These are phyloP conservation scores for Gossypium gossypioides DNA, from an alignment of 441 rosid species.

Conservation along the genomic window DNA sequence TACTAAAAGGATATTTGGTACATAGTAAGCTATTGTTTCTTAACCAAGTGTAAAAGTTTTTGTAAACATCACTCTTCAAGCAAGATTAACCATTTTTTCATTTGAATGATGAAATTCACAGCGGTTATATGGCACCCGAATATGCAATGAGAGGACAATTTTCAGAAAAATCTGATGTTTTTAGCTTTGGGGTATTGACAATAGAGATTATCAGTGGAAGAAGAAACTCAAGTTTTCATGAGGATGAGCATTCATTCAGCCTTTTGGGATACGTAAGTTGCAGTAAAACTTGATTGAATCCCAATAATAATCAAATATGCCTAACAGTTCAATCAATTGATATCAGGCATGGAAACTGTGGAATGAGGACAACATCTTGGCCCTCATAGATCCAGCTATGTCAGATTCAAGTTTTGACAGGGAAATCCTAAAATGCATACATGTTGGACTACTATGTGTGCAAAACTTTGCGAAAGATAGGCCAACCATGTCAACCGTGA, in stretches of 20 bases:
- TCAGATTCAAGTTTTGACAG: conserved; percentile 5
- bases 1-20: conserved; percentile 46
- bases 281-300: background rate
- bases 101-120: conserved; percentile 10
- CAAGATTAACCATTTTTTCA: too few species aligned
- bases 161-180: conserved; percentile 57
- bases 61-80: too few species aligned
- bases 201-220: conserved; percentile 54
- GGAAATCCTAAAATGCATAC: conserved; percentile 36
- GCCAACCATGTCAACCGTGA: conserved; percentile 33
- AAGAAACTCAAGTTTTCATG: conserved; percentile 29
- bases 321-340: background rate
- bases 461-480: conserved; percentile 46
- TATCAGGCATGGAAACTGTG: conserved; percentile 63
- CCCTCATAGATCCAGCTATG: conserved; percentile 23
- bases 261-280: conserved; percentile 34
- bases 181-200: conserved; percentile 46
- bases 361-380: conserved; percentile 31
- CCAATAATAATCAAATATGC: too few species aligned
- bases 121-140: conserved; percentile 54
- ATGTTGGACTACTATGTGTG: conserved; percentile 51
- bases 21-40: conserved; percentile 24
- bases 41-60: too few species aligned
- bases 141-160: conserved; percentile 48
- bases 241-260: conserved; percentile 21